These are phyloP conservation scores for Hamigera avellanea DNA, from an alignment of 495 filamentous ascomycete species.

Conservation along the genomic window DNA sequence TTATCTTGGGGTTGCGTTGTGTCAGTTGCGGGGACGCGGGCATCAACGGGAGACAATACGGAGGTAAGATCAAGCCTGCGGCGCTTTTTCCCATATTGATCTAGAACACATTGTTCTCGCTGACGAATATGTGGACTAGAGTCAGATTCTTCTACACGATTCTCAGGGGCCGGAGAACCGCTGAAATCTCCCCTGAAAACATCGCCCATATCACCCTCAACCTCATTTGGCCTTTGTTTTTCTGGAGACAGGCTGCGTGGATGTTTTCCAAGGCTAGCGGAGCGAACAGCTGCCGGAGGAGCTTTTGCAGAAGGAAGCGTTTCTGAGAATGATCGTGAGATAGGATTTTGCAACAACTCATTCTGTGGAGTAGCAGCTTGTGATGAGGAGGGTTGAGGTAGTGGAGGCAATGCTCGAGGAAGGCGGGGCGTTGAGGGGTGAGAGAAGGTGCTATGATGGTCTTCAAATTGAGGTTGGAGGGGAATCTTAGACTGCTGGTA, in stretches of 20 bases:
- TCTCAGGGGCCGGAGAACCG: neutral
- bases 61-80: slow-evolving; percentile 15
- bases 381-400: neutral
- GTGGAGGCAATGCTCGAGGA: too few species aligned
- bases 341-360: neutral
- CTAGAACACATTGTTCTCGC: slow-evolving; percentile 19
- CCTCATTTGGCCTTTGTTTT: too few species aligned
- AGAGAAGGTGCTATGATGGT: neutral
- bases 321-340: neutral
- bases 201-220: too few species aligned
- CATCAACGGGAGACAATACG: neutral
- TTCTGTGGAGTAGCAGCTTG: neutral
- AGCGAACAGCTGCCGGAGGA: too few species aligned
- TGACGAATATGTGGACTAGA: slow-evolving; percentile 3
- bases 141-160: neutral
- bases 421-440: too few species aligned
- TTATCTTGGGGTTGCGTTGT: neutral
- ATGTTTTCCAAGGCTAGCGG: neutral
- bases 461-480: neutral
- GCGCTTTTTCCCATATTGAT: slow-evolving; percentile 31
- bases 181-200: too few species aligned
- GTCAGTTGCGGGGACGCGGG: neutral
- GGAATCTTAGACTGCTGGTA: slow-evolving; percentile 12
- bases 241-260: neutral
- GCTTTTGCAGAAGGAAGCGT: neutral